Base-by-base conservation (phyloP, 352 stramenopile species). In the Plasmopara viticola region DNA sequence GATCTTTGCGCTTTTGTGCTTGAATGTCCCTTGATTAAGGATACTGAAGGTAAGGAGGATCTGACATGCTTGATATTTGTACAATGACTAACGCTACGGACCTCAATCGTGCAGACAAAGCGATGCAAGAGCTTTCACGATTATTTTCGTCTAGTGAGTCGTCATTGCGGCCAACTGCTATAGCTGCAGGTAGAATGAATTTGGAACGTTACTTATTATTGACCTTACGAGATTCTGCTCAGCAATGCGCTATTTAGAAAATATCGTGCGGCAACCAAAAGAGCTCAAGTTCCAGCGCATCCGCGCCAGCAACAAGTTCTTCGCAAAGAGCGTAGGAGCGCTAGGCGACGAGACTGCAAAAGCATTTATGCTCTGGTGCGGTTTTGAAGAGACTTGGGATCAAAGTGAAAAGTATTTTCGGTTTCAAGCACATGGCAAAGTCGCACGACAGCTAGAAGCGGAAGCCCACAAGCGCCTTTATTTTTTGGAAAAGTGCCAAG, bases 201-300 rank as follows among this genome's bases (percentile, higher is more conserved):
- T 41, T 41, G 13, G 5, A 41, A 41, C 14, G 40, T 20, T n/a
- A 49, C 12, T 28, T 46, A 9, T 9, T 9, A 14, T 31, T 64
- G 29, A 55, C 30, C 7, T 48, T 53, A 12, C 30, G 34, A 57
- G 28, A 17, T 48, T 2, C 29, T 55, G 28, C 37, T n/a, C 15
- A 84, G 69, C 58, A 1, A 52, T 74, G n/a, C 74, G 75, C 5
- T 94, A 91, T 53, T 29, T 94, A 20, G 66, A 68, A 9, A 91
- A 91, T 54, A 74, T 94, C n/a, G 55, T 59, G 0, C 48, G 45
- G 9, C 62, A 82, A 8, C 78, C 80, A 6, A 38, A 62, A 6
- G 78, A 94, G 9, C 18, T 29, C 0, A 89, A 86, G 29, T 89
- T 85, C 53, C 75, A 87, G 43, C 70, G 71, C 40, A 90, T 94